Percentiles rank a stretch among this genome's conserved stretches.
Evolutionary conservation across 225 moss, liverwort and hornwort genomes (phyloP).

Genomic region (Bryum argenteum): DNA sequence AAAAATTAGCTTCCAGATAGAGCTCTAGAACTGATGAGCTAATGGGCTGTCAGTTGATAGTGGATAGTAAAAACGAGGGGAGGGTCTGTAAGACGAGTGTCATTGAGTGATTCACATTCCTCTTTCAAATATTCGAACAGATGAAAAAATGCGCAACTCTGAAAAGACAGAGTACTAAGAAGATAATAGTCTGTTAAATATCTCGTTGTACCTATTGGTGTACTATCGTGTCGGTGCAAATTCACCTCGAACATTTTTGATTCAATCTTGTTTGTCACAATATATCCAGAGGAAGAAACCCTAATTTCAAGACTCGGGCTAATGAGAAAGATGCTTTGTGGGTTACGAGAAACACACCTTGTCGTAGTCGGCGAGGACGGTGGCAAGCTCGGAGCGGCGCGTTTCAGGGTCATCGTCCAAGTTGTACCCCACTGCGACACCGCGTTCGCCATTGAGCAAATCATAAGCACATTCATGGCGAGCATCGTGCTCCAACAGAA

Average conservation of each 20-base stretch:
- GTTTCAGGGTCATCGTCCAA: slow-evolving; percentile 64
- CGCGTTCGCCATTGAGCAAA: slow-evolving; percentile 53
- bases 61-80: background rate
- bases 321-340: background rate
- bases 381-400: slow-evolving; percentile 56
- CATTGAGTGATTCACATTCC: too few species aligned
- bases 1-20: too few species aligned
- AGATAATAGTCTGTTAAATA: too few species aligned
- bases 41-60: too few species aligned
- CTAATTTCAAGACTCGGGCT: background rate
- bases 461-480: slow-evolving; percentile 67
- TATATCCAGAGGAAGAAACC: too few species aligned
- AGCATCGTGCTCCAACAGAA: slow-evolving; percentile 68
- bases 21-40: too few species aligned
- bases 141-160: too few species aligned
- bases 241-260: background rate
- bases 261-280: background rate
- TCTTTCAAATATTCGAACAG: too few species aligned
- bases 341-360: slow-evolving; percentile 32
- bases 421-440: slow-evolving; percentile 78
- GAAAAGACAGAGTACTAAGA: too few species aligned
- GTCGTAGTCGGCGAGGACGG: slow-evolving; percentile 66
- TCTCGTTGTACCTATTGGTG: too few species aligned
- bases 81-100: too few species aligned
- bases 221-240: too few species aligned